A percentile compares a stretch with the other conserved stretches of the same genome.
Conservation (phyloP, 495 filamentous ascomycete genomes). For the Aspergillus sclerotioniger region DNA sequence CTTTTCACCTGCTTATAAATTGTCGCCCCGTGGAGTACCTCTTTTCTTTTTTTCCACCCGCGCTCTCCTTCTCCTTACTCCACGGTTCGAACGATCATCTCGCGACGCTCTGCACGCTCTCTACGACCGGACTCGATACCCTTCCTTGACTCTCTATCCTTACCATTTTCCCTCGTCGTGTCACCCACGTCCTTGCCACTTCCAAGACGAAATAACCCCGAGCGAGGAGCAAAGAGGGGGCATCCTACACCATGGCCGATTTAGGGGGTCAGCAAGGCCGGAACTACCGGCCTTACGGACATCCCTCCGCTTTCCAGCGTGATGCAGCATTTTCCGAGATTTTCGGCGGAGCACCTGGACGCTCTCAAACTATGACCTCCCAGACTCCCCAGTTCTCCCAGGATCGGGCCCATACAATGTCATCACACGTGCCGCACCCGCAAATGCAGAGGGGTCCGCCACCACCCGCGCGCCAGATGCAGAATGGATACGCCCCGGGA, state of each 20-base stretch:
- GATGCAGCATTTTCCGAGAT: constrained; percentile 97
- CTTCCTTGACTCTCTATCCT: constrained; percentile 9
- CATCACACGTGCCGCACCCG: constrained; percentile 56
- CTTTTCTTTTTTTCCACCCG: constrained; percentile 13
- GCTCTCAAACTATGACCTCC: constrained; percentile 83
- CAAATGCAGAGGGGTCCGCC: constrained; percentile 45
- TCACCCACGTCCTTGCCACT: constrained; percentile 4
- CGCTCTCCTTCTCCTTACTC: constrained; percentile 24
- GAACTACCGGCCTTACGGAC: constrained; percentile 66
- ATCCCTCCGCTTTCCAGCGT: constrained; percentile 71
- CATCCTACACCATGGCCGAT: constrained; percentile 66
- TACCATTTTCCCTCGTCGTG: constrained; percentile 3
- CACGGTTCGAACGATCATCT: constrained; percentile 38
- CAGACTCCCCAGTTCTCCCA: constrained; percentile 56
- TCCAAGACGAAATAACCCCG: constrained; percentile 2
- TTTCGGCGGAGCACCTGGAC: constrained; percentile 84
- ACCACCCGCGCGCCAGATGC: constrained; percentile 62
- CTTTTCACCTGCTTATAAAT: constrained; percentile 22
- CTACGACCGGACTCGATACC: constrained; percentile 40
- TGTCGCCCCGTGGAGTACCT: constrained; percentile 22
- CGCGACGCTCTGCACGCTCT: constrained; percentile 42
- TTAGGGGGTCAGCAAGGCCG: constrained; percentile 72
- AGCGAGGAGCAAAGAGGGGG: constrained; percentile 9
- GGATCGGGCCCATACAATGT: constrained; percentile 85
- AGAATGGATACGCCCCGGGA: constrained; percentile 47